Conservation (phyloP, 2,329 filamentous ascomycete species). For the Trichoderma sp. region DNA sequence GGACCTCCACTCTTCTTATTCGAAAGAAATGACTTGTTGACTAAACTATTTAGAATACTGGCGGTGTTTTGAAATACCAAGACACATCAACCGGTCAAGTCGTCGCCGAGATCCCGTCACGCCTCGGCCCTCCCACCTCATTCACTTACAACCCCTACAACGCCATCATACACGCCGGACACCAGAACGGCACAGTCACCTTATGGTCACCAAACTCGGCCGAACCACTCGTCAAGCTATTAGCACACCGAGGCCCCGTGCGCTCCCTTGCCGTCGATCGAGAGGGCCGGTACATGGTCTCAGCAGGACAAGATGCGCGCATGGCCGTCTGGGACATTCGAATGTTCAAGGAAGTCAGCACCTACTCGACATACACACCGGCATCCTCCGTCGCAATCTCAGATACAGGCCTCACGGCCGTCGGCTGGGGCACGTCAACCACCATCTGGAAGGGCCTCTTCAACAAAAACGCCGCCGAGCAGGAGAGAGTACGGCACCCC, state of each 20-base stretch:
- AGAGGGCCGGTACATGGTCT: slow-evolving; percentile 93
- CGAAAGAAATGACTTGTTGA: background rate
- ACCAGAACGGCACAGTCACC: slow-evolving; percentile 92
- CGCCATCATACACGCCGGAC: slow-evolving; percentile 85
- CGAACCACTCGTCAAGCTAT: slow-evolving; percentile 83
- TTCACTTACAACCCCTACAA: slow-evolving; percentile 89
- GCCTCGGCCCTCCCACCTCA: slow-evolving; percentile 77
- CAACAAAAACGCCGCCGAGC: slow-evolving; percentile 65
- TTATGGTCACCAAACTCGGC: slow-evolving; percentile 92
- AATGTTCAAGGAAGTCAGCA: slow-evolving; percentile 89
- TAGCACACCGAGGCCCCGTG: slow-evolving; percentile 86
- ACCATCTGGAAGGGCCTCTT: slow-evolving; percentile 92
- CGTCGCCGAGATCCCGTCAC: slow-evolving; percentile 80
- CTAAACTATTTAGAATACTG: slow-evolving; percentile 55
- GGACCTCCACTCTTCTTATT: slow-evolving; percentile 29
- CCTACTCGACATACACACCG: slow-evolving; percentile 79
- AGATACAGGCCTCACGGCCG: slow-evolving; percentile 80
- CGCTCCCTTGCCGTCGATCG: slow-evolving; percentile 80
- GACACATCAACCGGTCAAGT: slow-evolving; percentile 91
- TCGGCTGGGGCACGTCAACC: slow-evolving; percentile 86
- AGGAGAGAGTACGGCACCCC: slow-evolving; percentile 76
- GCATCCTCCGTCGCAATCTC: slow-evolving; percentile 83
- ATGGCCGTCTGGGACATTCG: slow-evolving; percentile 97
- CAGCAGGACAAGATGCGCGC: slow-evolving; percentile 80
- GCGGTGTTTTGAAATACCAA: slow-evolving; percentile 87